Conservation (phyloP, 495 filamentous ascomycete genomes). For the Penicillium lividum region DNA sequence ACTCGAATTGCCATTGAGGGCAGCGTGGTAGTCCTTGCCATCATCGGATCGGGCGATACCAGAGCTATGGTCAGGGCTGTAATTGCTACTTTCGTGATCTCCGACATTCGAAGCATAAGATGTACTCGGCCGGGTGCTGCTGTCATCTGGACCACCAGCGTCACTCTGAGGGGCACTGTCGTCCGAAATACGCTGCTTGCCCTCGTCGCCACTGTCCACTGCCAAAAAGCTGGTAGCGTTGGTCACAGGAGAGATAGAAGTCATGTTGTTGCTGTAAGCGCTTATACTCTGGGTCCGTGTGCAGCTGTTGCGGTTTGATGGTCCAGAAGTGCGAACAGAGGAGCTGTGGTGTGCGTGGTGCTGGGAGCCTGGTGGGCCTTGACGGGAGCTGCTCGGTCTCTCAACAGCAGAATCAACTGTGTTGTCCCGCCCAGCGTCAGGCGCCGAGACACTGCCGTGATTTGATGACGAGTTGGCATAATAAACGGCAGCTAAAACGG, state of each 20-base stretch:
- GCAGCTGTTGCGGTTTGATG: constrained; percentile 43
- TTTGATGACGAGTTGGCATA: constrained; percentile 29
- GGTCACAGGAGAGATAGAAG: constrained; percentile 49
- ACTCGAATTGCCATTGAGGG: constrained; percentile 31
- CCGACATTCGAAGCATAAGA: constrained; percentile 26
- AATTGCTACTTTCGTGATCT: constrained; percentile 23
- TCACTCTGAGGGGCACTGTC: constrained; percentile 37
- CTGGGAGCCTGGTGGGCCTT: constrained; percentile 23
- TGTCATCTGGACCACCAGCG: constrained; percentile 25
- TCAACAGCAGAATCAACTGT: constrained; percentile 26
- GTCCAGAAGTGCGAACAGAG: constrained; percentile 37
- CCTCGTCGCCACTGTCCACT: constrained; percentile 50
- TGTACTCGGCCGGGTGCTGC: constrained; percentile 34
- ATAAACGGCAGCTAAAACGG: constrained; percentile 35
- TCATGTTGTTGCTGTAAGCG: constrained; percentile 48
- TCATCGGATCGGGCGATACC: constrained; percentile 21
- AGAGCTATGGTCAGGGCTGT: constrained; percentile 23
- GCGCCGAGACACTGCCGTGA: constrained; percentile 11
- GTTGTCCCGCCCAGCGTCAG: constrained; percentile 17
- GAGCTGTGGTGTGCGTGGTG: constrained; percentile 43
- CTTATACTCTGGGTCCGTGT: constrained; percentile 47
- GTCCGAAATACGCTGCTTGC: constrained; percentile 25
- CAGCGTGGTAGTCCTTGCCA: constrained; percentile 31
- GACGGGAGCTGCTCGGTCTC: constrained; percentile 35
- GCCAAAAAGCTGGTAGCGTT: constrained; percentile 55